Conservation (phyloP, 2,329 filamentous ascomycete species). For the Calonectria crousiana region DNA sequence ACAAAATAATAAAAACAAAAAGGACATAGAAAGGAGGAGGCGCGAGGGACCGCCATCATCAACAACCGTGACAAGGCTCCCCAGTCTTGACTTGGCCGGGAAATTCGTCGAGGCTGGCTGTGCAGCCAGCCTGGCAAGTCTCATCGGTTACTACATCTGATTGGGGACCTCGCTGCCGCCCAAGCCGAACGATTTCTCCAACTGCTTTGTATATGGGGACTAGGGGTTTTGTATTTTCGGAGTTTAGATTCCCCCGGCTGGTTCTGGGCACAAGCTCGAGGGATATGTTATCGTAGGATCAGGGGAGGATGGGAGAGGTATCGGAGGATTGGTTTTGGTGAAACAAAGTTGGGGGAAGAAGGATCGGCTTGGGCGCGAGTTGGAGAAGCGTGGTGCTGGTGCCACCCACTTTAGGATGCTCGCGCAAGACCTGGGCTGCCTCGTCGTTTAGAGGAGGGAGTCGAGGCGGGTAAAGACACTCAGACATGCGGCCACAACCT, state of each 20-base stretch:
- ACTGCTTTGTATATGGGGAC: conserved; percentile 29
- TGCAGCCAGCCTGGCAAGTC: background rate
- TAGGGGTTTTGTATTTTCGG: conserved; percentile 20
- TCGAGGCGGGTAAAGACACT: conserved; percentile 98
- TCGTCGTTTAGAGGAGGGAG: conserved; percentile 80
- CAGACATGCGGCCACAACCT: conserved; percentile 96
- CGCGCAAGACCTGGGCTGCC: conserved; percentile 22
- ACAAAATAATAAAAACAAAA: conserved; percentile 40
- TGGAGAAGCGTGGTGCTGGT: conserved; percentile 26
- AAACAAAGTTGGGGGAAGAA: conserved; percentile 29
- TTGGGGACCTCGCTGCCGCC: conserved; percentile 21
- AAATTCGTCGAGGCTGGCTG: background rate
- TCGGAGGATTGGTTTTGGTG: conserved; percentile 30
- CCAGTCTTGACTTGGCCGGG: conserved; percentile 16
- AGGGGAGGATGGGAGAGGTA: conserved; percentile 21
- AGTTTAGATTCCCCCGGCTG: conserved; percentile 17
- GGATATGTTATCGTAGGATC: conserved; percentile 29
- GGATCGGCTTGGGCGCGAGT: conserved; percentile 33
- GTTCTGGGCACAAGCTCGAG: conserved; percentile 8
- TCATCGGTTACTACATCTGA: conserved; percentile 1
- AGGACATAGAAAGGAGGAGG: conserved; percentile 39
- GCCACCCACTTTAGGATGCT: conserved; percentile 29
- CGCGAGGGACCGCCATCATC: conserved; percentile 27
- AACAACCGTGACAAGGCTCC: conserved; percentile 24
- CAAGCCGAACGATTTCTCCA: conserved; percentile 31